Evolutionary conservation across 2,329 filamentous ascomycete genomes (phyloP), one percentile per base, ranked within the genome.

Genomic region (Atkinsonella texensis): DNA sequence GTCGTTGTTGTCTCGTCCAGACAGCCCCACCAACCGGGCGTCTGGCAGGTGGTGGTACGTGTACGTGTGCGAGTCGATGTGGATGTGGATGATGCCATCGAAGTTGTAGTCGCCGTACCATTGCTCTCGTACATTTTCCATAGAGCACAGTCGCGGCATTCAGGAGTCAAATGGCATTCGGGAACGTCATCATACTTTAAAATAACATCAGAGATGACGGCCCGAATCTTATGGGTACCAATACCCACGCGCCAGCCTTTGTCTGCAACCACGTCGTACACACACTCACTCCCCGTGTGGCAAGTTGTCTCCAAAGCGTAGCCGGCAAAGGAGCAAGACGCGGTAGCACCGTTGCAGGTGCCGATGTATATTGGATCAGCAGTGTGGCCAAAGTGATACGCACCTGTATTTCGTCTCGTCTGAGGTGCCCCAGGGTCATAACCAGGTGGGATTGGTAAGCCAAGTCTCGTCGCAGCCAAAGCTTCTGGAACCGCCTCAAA

Each of bases 81-180:
- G n/a, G 75, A 75, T 1, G 77, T 75, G 1, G 77, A 78, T 0
- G 55, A 42, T 11, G 76, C 75, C 4, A 72, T 74, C 0, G 81
- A 81, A 0, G 84, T 86, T 0, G 83, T 89, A 1, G 75, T 77
- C 56, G 90, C 85, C 1, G 87, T 93, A 32, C 86, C 86, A 64
- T 96, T 96, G 65, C 89, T 95, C 67, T 90, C 85, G 63, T 88
- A 94, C 74, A 89, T 95, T 62, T 95, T 94, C 93, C 93, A 97
- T 52, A 85, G 83, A 53, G 81, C 87, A 62, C 91, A 97, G 65
- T 98, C 93, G 41, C 86, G 81, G 64, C 93, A 97, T 49, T 89
- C 84, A 20, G 81, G 76, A 7, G 91, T 90, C 32, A 77, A 74
- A 50, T 77, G 78, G 67, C 93, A 97, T 57, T 79, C 71, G 0